Evolutionary conservation across 306 rosid species (phyloP).

Genomic region (Rosa lucieae): DNA sequence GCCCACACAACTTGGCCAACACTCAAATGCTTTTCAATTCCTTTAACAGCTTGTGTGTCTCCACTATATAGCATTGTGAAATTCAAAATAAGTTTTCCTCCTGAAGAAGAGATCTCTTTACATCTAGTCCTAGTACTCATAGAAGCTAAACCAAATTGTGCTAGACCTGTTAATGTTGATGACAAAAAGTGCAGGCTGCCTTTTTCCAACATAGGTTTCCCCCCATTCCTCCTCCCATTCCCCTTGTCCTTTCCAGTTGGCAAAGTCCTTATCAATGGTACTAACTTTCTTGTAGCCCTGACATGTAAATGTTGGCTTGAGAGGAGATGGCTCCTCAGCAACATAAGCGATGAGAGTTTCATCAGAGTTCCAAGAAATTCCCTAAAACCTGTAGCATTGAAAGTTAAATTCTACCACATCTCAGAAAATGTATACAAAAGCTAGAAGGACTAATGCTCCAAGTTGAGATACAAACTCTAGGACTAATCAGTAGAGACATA

Average conservation of each 20-base stretch:
- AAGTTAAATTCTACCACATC: constrained; percentile 18
- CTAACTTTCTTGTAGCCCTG: constrained; percentile 54
- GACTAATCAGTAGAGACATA: constrained; percentile 6
- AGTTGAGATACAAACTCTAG: neutral
- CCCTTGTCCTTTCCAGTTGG: constrained; percentile 82
- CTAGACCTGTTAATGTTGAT: constrained; percentile 57
- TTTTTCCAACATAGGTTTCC: constrained; percentile 78
- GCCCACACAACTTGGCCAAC: constrained; percentile 93
- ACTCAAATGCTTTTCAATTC: constrained; percentile 63
- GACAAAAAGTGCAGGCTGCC: constrained; percentile 71
- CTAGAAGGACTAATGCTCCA: neutral
- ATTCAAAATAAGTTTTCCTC: constrained; percentile 10
- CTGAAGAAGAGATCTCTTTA: constrained; percentile 15
- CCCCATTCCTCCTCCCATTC: constrained; percentile 88
- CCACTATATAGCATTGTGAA: constrained; percentile 44
- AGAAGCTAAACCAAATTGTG: constrained; percentile 7
- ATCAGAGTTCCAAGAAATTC: constrained; percentile 76
- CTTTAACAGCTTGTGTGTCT: constrained; percentile 61
- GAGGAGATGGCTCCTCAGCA: constrained; percentile 74
- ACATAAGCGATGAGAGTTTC: constrained; percentile 73
- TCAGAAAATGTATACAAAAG: constrained; percentile 16
- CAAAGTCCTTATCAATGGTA: constrained; percentile 46
- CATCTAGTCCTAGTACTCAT: constrained; percentile 9
- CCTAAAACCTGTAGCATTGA: constrained; percentile 68
- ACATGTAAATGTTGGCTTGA: constrained; percentile 61